These are phyloP conservation scores for Trichoderma sp. DNA, from an alignment of 2,329 filamentous ascomycete species.

Conservation along the genomic window DNA sequence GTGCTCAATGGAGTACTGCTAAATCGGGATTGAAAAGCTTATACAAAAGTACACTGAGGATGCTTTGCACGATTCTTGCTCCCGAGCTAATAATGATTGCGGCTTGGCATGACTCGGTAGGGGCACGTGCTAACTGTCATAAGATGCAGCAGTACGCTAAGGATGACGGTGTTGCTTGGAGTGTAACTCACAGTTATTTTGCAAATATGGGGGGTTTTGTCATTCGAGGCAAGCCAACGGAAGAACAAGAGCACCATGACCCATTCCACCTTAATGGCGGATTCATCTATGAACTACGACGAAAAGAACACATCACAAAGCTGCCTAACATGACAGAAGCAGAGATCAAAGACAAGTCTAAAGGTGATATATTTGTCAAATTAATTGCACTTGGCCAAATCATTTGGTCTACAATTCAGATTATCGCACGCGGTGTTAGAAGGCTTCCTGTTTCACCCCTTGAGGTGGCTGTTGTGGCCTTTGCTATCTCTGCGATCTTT, in stretches of 20 bases:
- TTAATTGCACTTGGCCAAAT: not conserved
- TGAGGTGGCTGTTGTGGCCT: not conserved
- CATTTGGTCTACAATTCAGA: not conserved
- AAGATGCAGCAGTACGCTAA: not conserved
- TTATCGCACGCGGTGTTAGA: not conserved
- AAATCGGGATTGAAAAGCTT: not conserved
- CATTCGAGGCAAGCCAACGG: not conserved
- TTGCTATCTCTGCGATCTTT: not conserved
- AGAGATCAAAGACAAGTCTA: not conserved
- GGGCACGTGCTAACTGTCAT: fast-evolving
- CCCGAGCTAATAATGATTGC: not conserved
- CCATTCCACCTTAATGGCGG: not conserved
- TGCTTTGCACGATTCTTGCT: not conserved
- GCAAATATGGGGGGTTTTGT: not conserved
- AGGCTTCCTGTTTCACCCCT: not conserved
- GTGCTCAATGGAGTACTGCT: not conserved
- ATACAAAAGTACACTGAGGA: not conserved
- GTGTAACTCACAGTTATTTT: not conserved
- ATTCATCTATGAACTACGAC: not conserved
- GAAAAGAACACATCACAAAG: fast-evolving
- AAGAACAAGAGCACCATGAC: too few relatives aligned
- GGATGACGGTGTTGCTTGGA: not conserved
- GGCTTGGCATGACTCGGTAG: not conserved
- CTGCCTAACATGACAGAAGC: not conserved
- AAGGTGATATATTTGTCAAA: not conserved